Evolutionary conservation across 352 stramenopile genomes (phyloP).

Genomic region (Globisporangium nagaii): DNA sequence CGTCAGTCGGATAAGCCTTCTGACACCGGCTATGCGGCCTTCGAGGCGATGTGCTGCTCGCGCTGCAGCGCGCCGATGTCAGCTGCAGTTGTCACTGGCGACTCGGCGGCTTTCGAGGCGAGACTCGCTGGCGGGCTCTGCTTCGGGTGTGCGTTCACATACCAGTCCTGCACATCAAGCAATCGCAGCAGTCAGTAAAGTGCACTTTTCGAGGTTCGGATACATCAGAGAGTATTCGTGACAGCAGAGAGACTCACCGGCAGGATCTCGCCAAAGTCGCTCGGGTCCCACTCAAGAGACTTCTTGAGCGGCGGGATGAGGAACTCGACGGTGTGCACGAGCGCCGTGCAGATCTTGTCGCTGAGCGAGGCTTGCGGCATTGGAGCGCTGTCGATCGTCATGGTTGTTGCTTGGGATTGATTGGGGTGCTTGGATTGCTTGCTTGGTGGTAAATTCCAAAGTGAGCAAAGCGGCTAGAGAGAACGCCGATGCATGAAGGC

Average conservation of each 20-base stretch:
- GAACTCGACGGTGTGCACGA: background rate
- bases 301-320: background rate
- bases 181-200: too few species aligned
- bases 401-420: background rate
- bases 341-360: background rate
- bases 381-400: background rate
- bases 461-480: background rate
- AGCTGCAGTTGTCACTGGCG: background rate
- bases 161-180: background rate
- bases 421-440: background rate
- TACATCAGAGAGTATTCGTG: too few species aligned
- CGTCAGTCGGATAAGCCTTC: too few species aligned
- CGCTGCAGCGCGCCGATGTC: background rate
- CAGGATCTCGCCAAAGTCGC: conserved; percentile 6
- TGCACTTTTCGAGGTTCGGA: too few species aligned
- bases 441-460: background rate
- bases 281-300: background rate
- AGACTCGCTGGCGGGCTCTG: too few species aligned
- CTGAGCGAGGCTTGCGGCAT: background rate
- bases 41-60: background rate
- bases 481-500: background rate
- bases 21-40: background rate
- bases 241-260: background rate
- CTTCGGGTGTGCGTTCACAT: background rate
- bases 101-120: background rate